These are phyloP conservation scores for Erysimum pusillum DNA, from an alignment of 441 rosid species.

Conservation along the genomic window DNA sequence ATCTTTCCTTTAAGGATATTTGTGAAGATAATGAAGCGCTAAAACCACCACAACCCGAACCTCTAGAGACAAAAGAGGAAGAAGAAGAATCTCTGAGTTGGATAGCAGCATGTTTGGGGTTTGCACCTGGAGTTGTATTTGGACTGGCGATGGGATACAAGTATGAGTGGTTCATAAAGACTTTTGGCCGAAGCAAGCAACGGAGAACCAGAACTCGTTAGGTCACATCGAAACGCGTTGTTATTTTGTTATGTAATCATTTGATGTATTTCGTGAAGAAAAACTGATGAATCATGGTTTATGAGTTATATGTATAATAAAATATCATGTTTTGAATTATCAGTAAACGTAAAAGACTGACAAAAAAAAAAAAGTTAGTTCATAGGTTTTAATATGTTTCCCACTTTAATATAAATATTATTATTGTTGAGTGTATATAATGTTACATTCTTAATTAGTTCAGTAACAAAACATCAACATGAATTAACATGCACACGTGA, in stretches of 20 bases:
- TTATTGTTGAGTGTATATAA: neutral
- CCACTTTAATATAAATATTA: no score
- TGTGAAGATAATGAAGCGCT: constrained; percentile 1
- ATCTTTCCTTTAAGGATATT: constrained; percentile 12
- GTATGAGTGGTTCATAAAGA: neutral
- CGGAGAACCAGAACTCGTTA: neutral
- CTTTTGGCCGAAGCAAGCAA: neutral
- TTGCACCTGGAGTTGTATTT: neutral
- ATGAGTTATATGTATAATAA: no score
- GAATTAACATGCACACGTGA: constrained; percentile 23
- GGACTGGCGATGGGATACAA: neutral
- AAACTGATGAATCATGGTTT: no score
- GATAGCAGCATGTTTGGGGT: neutral
- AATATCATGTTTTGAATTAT: no score
- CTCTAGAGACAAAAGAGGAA: neutral
- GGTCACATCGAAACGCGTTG: no score
- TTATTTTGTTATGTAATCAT: no score
- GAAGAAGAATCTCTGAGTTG: neutral
- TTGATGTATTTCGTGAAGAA: no score
- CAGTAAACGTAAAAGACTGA: no score
- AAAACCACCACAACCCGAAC: neutral
- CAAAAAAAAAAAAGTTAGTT: no score
- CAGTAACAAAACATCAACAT: constrained; percentile 12
- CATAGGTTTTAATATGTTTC: no score
- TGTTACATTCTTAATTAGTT: constrained; percentile 3